Conservation (phyloP, 768 basidiomycete genomes). For the Hydnum rufescens region DNA sequence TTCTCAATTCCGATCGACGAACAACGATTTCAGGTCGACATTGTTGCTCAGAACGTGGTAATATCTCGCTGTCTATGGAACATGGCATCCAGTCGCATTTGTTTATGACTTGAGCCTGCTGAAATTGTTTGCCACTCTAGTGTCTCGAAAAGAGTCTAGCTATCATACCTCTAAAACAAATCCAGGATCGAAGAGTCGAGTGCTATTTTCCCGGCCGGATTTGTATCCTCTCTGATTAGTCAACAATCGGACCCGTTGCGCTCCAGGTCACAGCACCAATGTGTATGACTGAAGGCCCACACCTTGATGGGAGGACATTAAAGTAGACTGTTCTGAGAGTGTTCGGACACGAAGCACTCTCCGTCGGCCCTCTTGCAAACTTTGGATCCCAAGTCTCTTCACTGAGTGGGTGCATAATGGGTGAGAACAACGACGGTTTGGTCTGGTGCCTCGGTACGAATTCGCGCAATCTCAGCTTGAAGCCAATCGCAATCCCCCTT, state of each 20-base stretch:
- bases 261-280: constrained; percentile 22
- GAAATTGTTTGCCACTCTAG: no score
- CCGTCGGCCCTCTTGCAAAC: constrained; percentile 2
- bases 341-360: background rate
- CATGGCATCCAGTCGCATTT: no score
- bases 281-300: constrained; percentile 27
- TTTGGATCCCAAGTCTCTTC: constrained; percentile 19
- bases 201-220: no score
- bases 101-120: no score
- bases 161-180: no score
- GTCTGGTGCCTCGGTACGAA: constrained; percentile 16
- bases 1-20: no score
- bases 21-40: no score
- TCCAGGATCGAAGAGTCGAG: no score
- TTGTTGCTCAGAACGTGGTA: no score
- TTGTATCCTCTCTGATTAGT: constrained; percentile 22
- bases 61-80: no score
- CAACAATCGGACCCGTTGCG: constrained; percentile 17
- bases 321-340: background rate
- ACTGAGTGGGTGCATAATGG: constrained; percentile 24
- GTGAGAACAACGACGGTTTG: constrained; percentile 21
- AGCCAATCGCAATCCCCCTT: constrained; percentile 20
- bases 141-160: no score
- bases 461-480: constrained; percentile 12
- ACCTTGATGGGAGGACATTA: constrained; percentile 13